Base-by-base conservation (phyloP, 805 yeast genomes). In the Metschnikowia borealis region DNA sequence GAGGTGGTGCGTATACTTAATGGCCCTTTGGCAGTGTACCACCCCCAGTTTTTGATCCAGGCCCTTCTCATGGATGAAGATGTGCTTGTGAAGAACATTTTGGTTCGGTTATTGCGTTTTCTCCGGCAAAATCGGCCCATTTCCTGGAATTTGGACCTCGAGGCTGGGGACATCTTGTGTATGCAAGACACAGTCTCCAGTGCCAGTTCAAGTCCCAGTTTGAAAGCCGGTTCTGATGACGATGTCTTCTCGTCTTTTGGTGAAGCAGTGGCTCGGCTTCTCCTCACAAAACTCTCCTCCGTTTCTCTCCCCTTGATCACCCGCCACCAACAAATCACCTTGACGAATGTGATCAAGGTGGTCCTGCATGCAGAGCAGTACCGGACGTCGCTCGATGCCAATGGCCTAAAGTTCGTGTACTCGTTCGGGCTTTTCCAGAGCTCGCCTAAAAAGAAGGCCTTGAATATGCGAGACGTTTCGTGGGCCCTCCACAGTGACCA, bases 401-500 rank as follows among this genome's bases (percentile, higher is more conserved):
- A 85, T 64, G 97, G 95, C 0, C 61, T 83, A 6, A 70, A 89
- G 48, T 92, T 84, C 60, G 75, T 83, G 51, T 70, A 87, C 15
- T 92, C 95, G 3, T 79, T 82, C 58, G 85, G 82, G 56, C 69
- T 91, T 40, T 87, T 80, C 58, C 82, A 81, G 55, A 66, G 65
- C 36, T 63, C 75, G 7, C 66, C 72, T 35, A 69, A 70, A 68
- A 89, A 84, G 60, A 62, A 69, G 18, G 65, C 74, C 5, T 69
- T 91, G 53, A 76, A 84, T 1, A 85, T 86, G 82, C 75, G 98
- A 60, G 97, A 92, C 66, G 78, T 86, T 47, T 78, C 79, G 46
- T 92, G 96, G 91, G 98, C 96, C 0, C 68, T 87, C 21, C 95
- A 89, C 65, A 84, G 94, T 49, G 86, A 82, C 41, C 83, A 87